Evolutionary conservation across 1,284 basidiomycete genomes (phyloP), one percentile per base, ranked within the genome.

Genomic region (Leccinum fuscescens): DNA sequence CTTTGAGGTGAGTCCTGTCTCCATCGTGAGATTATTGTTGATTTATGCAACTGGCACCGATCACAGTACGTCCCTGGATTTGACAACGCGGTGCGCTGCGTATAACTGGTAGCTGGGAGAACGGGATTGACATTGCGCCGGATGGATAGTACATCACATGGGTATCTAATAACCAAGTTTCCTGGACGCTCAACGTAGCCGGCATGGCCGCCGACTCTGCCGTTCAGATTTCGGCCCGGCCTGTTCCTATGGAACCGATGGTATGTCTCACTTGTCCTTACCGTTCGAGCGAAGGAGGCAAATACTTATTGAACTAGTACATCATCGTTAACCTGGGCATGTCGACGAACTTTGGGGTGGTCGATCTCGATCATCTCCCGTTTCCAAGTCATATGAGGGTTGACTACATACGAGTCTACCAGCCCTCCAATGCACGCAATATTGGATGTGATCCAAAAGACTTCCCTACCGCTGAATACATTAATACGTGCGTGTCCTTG

Each of bases 401-500:
- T 44, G 90, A 92, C 69, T 92, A 88, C 67, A 81, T 92, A 51
- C 78, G 89, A 15, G 84, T 92, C 1, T 90, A 89, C 68, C 87
- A 87, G 64, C 79, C 82, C 33, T 72, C 76, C 29, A 72, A 82
- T 31, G 72, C 79, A 5, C 82, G 82, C 37, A 87, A 86, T 66
- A 78, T 92, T 49, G 88, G 89, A 14, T 93, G 90, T 66, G 79
- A 90, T 66, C 90, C 90, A 9, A 75, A 76, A n/a, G 76, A 80
- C 58, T 84, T 83, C 64, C 91, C 90, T 0, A 93, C 91, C 0
- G 76, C 76, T 39, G 69, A 76, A 22, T 89, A 89, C 67, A 88
- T 89, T 62, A 77, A 83, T 51, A 69, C 71, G 82, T 84, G 56
- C 51, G 78, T 73, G 9, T 50, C 22, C n/a, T 57, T 33, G 33